Conservation (phyloP, 345 rosid species). For the Alliaria petiolata region DNA sequence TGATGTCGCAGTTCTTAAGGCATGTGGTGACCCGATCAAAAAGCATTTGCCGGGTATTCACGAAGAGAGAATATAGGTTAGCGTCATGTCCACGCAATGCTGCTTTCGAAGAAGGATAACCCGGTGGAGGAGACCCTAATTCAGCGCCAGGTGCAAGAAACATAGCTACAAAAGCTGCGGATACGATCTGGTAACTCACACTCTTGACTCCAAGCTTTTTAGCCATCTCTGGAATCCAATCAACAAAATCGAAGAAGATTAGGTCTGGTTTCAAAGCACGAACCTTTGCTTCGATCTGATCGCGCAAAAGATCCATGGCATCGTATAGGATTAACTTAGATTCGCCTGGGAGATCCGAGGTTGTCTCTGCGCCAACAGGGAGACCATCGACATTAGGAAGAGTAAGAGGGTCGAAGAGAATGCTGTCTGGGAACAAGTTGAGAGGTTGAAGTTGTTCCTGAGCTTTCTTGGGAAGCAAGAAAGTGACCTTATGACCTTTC, state of each 20-base stretch:
- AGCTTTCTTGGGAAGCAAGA: slow-evolving; percentile 38
- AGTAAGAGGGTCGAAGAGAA: slow-evolving; percentile 30
- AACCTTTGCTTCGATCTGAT: slow-evolving; percentile 17
- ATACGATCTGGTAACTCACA: not conserved
- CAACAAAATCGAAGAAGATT: slow-evolving; percentile 19
- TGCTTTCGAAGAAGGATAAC: slow-evolving; percentile 17
- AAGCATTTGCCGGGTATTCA: not conserved
- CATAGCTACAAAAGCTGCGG: not conserved
- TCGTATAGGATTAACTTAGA: not conserved
- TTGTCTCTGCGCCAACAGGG: slow-evolving; percentile 27
- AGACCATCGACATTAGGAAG: slow-evolving; percentile 30
- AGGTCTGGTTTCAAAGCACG: slow-evolving; percentile 15
- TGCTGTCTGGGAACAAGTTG: slow-evolving; percentile 38
- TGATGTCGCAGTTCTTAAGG: slow-evolving; percentile 21
- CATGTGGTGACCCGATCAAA: not conserved
- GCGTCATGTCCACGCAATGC: not conserved
- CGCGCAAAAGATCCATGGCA: slow-evolving; percentile 8
- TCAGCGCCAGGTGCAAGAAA: slow-evolving; percentile 15
- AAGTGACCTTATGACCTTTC: slow-evolving; percentile 37
- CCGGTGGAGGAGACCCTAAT: not conserved
- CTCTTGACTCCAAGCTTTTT: not conserved
- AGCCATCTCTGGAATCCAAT: slow-evolving; percentile 20
- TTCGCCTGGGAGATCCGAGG: not conserved
- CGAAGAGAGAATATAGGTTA: not conserved
- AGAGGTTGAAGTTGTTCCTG: slow-evolving; percentile 21